phyloP scores from a whole-genome alignment of 495 filamentous ascomycete species.

The Penicillium herquei region DNA sequence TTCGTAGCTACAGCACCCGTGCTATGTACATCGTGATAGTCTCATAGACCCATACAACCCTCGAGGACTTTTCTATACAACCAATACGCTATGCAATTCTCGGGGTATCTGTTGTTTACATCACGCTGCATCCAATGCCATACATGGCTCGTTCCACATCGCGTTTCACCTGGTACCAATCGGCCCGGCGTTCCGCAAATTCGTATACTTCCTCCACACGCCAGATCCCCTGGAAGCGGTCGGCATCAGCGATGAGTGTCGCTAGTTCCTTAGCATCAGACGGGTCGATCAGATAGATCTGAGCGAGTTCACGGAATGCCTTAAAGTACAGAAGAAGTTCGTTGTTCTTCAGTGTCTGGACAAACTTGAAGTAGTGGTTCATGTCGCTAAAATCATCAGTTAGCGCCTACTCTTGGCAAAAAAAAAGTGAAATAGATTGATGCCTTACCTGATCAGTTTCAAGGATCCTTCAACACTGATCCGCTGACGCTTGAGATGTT shows the following conservation, averaged over 20 bases:
- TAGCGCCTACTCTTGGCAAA: slow-evolving; percentile 5
- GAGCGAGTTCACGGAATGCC: slow-evolving; percentile 85
- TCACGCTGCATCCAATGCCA: slow-evolving; percentile 82
- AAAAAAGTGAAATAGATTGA: not conserved
- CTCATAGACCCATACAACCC: too few relatives aligned
- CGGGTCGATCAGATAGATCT: slow-evolving; percentile 92
- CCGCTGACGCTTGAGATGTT: slow-evolving; percentile 94
- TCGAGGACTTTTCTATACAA: slow-evolving; percentile 15
- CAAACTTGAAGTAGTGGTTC: slow-evolving; percentile 87
- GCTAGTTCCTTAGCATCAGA: slow-evolving; percentile 93
- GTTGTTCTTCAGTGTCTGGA: slow-evolving; percentile 75
- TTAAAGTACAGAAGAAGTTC: slow-evolving; percentile 86
- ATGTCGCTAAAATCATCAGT: slow-evolving; percentile 65
- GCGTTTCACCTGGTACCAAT: slow-evolving; percentile 86
- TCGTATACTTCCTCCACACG: slow-evolving; percentile 96
- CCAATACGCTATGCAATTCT: slow-evolving; percentile 23
- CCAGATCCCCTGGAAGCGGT: slow-evolving; percentile 88
- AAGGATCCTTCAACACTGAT: slow-evolving; percentile 87
- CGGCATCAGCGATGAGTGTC: slow-evolving; percentile 86
- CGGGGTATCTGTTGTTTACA: slow-evolving; percentile 55
- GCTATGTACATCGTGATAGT: too few relatives aligned
- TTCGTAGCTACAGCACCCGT: too few relatives aligned
- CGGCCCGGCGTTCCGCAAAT: slow-evolving; percentile 88
- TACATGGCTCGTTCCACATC: slow-evolving; percentile 98
- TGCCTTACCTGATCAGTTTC: slow-evolving; percentile 73